Conservation (phyloP, 768 basidiomycete genomes). For the Macrolepiota dolichaula region DNA sequence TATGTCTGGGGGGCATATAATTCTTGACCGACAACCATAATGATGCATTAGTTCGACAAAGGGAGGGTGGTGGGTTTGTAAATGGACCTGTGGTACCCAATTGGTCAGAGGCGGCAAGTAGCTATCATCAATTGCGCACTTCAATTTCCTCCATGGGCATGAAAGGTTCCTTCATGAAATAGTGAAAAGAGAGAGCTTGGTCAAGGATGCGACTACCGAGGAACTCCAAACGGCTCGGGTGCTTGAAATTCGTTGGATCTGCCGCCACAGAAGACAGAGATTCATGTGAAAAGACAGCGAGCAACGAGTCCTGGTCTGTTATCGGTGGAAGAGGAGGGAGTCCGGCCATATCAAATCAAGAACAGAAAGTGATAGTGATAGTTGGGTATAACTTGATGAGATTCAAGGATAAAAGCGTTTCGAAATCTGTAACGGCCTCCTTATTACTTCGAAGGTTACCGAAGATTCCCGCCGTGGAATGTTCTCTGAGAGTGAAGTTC, state of each 20-base stretch:
- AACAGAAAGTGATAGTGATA: constrained; percentile 9
- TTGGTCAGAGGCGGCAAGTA: background rate
- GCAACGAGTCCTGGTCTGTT: constrained; percentile 46
- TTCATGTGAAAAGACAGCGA: constrained; percentile 56
- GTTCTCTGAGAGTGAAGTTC: too few relatives aligned
- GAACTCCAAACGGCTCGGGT: background rate
- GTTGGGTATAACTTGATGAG: background rate
- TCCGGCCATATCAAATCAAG: constrained; percentile 19
- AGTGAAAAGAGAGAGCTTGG: background rate
- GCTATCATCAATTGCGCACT: background rate
- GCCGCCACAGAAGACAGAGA: constrained; percentile 23
- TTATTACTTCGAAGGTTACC: too few relatives aligned
- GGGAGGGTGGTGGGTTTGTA: background rate
- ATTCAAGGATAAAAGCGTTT: too few relatives aligned
- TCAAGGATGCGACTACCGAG: background rate
- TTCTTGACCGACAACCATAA: background rate
- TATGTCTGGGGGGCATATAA: background rate
- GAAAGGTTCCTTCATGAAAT: background rate
- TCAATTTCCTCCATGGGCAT: background rate
- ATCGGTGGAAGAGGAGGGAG: constrained; percentile 52
- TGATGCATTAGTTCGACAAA: background rate
- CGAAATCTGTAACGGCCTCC: too few relatives aligned
- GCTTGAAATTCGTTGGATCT: background rate
- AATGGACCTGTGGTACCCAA: background rate
- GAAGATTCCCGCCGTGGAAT: too few relatives aligned